Evolutionary conservation across 139 green algal genomes (phyloP).

Genomic region (Chlamydomonas applanata): DNA sequence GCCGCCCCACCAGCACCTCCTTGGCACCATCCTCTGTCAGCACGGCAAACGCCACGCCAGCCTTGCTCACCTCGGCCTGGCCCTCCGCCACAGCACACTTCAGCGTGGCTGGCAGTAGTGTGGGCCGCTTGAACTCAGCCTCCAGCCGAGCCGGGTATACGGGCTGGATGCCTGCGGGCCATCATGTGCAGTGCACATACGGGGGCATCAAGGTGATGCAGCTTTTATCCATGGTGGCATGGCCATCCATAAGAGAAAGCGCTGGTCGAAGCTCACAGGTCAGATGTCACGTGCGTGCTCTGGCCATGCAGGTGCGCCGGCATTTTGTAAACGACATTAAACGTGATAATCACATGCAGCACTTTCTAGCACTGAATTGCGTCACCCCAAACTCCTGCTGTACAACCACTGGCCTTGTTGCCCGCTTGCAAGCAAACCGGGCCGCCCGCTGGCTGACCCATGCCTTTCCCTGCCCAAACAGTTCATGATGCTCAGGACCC

Average conservation of each 20-base stretch:
- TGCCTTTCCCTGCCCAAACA: neutral
- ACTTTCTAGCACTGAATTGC: too few species aligned
- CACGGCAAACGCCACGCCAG: slow-evolving; percentile 31
- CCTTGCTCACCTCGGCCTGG: neutral
- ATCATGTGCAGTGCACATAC: neutral
- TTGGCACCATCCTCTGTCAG: slow-evolving; percentile 39
- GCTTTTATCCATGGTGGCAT: neutral
- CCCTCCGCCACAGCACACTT: slow-evolving; percentile 15
- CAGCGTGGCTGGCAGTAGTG: slow-evolving; percentile 50
- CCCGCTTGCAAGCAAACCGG: too few species aligned
- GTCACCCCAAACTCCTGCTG: too few species aligned
- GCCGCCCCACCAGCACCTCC: slow-evolving; percentile 43
- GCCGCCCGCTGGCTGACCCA: neutral
- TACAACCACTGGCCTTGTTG: too few species aligned
- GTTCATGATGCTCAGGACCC: neutral
- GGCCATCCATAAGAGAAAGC: too few species aligned
- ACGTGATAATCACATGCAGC: too few species aligned
- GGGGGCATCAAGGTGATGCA: neutral
- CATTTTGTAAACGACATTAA: too few species aligned
- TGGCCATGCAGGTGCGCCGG: too few species aligned
- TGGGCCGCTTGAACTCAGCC: slow-evolving; percentile 58
- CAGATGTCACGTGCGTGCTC: too few species aligned
- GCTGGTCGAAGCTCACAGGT: too few species aligned
- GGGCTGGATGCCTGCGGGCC: neutral
- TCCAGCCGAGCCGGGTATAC: slow-evolving; percentile 35